Evolutionary conservation across 2,329 filamentous ascomycete genomes (phyloP), one percentile per base, ranked within the genome.

Genomic region (Rhytidhysteron rufulum): DNA sequence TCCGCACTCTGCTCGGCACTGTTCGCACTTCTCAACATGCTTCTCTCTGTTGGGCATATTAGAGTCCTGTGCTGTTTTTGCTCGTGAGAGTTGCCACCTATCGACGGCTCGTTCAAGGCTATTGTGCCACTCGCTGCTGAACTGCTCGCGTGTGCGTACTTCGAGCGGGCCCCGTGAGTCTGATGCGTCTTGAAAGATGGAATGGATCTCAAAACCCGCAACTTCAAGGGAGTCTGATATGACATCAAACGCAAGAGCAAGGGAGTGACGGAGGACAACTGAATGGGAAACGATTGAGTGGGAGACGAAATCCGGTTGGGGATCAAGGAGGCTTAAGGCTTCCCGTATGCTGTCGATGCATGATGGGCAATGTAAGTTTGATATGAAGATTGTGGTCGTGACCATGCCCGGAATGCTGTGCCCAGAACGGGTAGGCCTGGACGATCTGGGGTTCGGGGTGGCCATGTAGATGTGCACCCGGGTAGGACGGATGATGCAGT

Each of bases 331-430:
- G 25, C 52, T 70, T 43, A 88, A 66, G 43, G 76, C 72, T 39
- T 75, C 68, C 54, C 80, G 73, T 56, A 89, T 87, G 50, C 75
- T 73, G 25, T 78, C 75, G 36, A 87, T 79, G 61, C 85, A 89
- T 44, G 83, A 85, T 11, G 84, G 81, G 67, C 85, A 88, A 65
- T 89, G 85, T n/a, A 89, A 73, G 62, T 89, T 88, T 46, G 75
- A 78, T 51, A 89, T 70, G 45, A 88, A 73, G 55, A 84, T 80
- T 24, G 78, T 82, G 2, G 79, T 83, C 15, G 52, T 60, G 22
- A 54, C 47, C 40, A 45, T 44, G 21, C 46, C 50, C 40, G 33
- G 46, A 32, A 40, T 44, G 19, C 22, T 38, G 24, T 4, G 7
- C n/a, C 21, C 35, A 8, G 22, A n/a, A 8, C 24, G 7, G 44